Evolutionary conservation across 371 early-diverging fungal species (phyloP), one percentile per base, ranked within the genome.

Genomic region (Mucor plumbeus): DNA sequence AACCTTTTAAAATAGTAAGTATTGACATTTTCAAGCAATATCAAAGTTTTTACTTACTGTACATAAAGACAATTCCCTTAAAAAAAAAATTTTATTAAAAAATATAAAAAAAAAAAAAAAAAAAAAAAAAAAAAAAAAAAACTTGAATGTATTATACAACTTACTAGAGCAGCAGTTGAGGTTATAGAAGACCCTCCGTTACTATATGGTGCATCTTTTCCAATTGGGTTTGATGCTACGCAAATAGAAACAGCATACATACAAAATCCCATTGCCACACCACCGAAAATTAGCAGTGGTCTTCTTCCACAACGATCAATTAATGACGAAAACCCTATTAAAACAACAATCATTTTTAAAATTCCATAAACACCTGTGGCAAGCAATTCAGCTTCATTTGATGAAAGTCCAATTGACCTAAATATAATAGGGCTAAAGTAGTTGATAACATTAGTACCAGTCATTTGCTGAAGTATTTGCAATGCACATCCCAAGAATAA

Each of bases 361-460:
- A 70, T 61, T 6, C 74, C 74, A 63, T 81, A 81, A 1, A 81
- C 70, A 9, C 82, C 82, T 3, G 79, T 81, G 7, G 82, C 82
- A 3, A 81, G 66, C 7, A 81, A 63, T 54, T 81, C 75, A 15
- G 74, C 71, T 7, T 81, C 73, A 13, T 66, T 58, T 5, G 70
- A 65, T 7, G 63, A 63, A n/a, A 81, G 57, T 1, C 82, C 82
- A 59, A 78, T 74, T 35, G 82, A 82, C 26, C 58, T 60, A 75
- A 87, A 88, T 39, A 90, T 78, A 38, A 73, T 61, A 34, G 82
- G 72, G 4, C 77, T 77, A 76, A 87, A 90, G 78, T 91, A 91
- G 34, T 72, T 72, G 39, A 72, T 68, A 13, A 72, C 55, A 43
- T 72, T 72, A 5, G 69, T 69, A 21, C 72, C 72, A n/a, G 72